Conservation (phyloP, 495 filamentous ascomycete genomes). For the Neurospora intermedia region DNA sequence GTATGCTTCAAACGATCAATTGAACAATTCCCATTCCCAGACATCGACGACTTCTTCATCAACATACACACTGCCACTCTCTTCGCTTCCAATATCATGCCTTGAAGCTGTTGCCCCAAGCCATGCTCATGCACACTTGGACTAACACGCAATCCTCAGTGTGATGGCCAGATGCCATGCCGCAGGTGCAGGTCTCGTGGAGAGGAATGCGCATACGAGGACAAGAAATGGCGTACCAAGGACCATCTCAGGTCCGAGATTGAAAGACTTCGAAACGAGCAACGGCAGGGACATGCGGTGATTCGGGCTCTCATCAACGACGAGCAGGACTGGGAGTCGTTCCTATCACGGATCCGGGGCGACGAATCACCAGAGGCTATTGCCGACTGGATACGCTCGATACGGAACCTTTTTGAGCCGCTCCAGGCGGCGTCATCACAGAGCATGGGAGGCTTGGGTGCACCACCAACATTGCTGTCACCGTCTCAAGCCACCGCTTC, state of each 20-base stretch:
- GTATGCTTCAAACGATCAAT: slow-evolving; percentile 2
- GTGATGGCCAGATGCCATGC: slow-evolving; percentile 21
- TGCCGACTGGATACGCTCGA: slow-evolving; percentile 20
- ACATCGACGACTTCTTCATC: not conserved
- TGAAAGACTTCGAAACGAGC: slow-evolving; percentile 17
- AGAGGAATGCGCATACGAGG: slow-evolving; percentile 22
- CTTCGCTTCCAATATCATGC: not conserved
- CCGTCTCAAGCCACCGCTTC: not conserved
- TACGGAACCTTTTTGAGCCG: not conserved
- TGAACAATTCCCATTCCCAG: not conserved
- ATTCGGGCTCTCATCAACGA: slow-evolving; percentile 18
- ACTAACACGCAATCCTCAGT: slow-evolving; percentile 10
- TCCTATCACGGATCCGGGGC: slow-evolving; percentile 13
- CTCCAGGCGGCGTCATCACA: not conserved
- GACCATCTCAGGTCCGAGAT: slow-evolving; percentile 24
- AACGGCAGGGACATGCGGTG: slow-evolving; percentile 17
- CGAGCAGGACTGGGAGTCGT: slow-evolving; percentile 12
- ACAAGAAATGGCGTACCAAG: slow-evolving; percentile 25
- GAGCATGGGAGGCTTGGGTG: not conserved
- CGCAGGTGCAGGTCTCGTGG: slow-evolving; percentile 18
- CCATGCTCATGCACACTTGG: not conserved
- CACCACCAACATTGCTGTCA: not conserved
- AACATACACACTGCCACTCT: not conserved
- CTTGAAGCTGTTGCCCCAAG: not conserved
- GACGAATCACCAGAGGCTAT: slow-evolving; percentile 19